Base-by-base conservation (phyloP, 2,329 filamentous ascomycete genomes). In the Zymoseptoria ardabiliae region DNA sequence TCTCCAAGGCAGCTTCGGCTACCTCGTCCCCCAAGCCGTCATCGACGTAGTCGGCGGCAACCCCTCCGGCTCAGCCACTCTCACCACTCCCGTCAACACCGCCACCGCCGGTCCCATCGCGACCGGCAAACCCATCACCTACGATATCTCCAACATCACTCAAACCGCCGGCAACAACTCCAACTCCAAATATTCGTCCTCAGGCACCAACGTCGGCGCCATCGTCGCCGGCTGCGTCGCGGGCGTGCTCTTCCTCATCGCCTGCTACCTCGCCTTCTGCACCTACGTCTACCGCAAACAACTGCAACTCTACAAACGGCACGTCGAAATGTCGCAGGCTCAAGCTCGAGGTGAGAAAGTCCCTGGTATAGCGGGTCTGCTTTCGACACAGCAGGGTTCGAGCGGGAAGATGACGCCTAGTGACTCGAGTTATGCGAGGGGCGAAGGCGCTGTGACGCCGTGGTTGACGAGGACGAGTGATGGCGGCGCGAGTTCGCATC, bases 261-360 rank as follows among this genome's bases (percentile, higher is more conserved):
- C 85, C 2, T 75, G 77, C 1, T 90, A 89, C 70, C 80, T 89
- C 11, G 85, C 84, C 52, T 90, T 88, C 77, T 89, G 86, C 73
- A 81, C 83, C 19, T 90, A 85, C 83, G 76, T 91, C 7, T 91
- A 91, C 76, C 81, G 87, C 25, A 85, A 85, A 54, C 87, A 89
- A 71, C 81, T 91, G 17, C 73, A 77, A 28, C 81, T 88, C 9
- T 91, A 90, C 78, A 86, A 87, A 73, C 78, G 81, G 35, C 88
- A 91, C 69, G 81, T 89, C 30, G 83, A 85, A 1, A 82, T 87
- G 67, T 77, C 82, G 1, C 86, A 89, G 54, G 61, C 61, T 1
- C 19, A 65, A 56, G 59, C 63, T 1, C 78, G 75, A 50, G 74
- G 71, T 48, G 73, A 76, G 52, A 74, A 73, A 53, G 62, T 67